A percentile compares a stretch with the other conserved stretches of the same genome.
Conservation (phyloP, 345 rosid genomes). For the Psidium guajava region DNA sequence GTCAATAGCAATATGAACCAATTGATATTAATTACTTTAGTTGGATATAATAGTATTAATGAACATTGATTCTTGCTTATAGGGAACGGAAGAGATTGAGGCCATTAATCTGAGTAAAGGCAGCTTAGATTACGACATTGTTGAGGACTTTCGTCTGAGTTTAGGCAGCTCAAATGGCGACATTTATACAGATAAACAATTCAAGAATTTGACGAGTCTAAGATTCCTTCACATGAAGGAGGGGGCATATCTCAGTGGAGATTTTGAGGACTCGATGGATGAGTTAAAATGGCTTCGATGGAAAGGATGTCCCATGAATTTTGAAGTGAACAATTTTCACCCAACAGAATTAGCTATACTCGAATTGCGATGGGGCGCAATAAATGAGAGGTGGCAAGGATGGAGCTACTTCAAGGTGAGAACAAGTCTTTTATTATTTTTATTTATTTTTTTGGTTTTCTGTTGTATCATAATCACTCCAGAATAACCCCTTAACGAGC, state of each 20-base stretch:
- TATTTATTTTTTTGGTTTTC: not conserved
- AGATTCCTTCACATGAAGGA: not conserved
- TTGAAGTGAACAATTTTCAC: not conserved
- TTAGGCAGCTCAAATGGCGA: too few species aligned
- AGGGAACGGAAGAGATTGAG: not conserved
- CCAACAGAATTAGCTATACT: not conserved
- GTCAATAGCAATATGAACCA: not conserved
- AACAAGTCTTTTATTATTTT: too few species aligned
- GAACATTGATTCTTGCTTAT: not conserved
- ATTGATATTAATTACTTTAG: not conserved
- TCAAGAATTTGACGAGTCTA: not conserved
- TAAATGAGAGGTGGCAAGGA: not conserved
- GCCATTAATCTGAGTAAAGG: not conserved
- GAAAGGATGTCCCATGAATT: not conserved
- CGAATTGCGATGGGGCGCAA: accelerated
- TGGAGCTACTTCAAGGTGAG: not conserved
- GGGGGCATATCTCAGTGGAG: not conserved
- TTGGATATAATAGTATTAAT: too few species aligned
- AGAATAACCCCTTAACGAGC: not conserved
- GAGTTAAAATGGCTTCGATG: not conserved
- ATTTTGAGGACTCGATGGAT: not conserved
- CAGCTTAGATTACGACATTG: too few species aligned
- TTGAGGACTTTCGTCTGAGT: too few species aligned
- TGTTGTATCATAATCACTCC: not conserved
- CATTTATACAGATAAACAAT: too few species aligned